Conservation (phyloP, 345 rosid genomes). For the Aegle marmelos region DNA sequence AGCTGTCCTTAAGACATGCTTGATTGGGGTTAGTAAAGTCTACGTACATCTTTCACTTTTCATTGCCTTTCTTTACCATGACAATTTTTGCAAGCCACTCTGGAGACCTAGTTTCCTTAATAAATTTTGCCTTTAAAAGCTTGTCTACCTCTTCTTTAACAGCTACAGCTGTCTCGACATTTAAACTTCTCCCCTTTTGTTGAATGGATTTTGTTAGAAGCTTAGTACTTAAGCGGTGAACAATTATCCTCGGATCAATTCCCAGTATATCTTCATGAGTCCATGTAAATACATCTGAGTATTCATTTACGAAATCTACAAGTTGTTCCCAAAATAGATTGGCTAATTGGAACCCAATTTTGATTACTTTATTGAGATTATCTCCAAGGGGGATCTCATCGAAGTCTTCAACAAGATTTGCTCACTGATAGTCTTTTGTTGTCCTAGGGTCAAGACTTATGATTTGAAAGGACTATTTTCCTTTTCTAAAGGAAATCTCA, state of each 20-base stretch:
- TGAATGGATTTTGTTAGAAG: not conserved
- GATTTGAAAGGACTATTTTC: not conserved
- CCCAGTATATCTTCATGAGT: not conserved
- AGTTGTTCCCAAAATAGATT: not conserved
- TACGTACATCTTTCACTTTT: not conserved
- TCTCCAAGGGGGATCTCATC: not conserved
- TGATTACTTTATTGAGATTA: not conserved
- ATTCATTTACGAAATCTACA: not conserved
- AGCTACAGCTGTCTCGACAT: fast-evolving
- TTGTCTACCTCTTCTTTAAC: not conserved
- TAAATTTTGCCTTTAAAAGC: not conserved
- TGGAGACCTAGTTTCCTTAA: not conserved
- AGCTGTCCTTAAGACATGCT: not conserved
- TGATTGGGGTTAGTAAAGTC: not conserved
- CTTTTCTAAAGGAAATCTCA: not conserved
- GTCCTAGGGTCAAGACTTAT: not conserved
- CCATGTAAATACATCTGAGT: not conserved
- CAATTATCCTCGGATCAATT: not conserved
- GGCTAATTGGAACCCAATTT: not conserved
- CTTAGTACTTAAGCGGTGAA: not conserved
- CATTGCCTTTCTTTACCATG: not conserved
- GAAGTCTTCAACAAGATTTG: not conserved
- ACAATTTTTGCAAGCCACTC: not conserved
- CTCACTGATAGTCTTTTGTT: not conserved
- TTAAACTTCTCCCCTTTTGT: not conserved